Base-by-base conservation (phyloP, 1,284 basidiomycete genomes). In the Ganoderma boninense region DNA sequence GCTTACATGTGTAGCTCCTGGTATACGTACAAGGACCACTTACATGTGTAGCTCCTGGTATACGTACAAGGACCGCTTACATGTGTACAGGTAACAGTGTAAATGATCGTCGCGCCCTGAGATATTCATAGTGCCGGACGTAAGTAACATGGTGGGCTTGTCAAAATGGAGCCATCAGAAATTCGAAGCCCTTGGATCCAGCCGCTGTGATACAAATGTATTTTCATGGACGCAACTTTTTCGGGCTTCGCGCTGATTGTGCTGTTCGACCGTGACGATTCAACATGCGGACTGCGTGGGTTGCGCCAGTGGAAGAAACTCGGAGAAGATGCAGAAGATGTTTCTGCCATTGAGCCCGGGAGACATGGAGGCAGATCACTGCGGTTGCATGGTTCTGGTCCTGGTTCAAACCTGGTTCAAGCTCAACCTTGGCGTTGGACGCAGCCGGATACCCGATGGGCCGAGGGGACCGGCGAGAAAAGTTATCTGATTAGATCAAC, bases 401-500 rank as follows among this genome's bases (percentile, higher is more conserved):
- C n/a, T n/a, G n/a, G n/a, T n/a, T n/a, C n/a, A n/a, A n/a, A n/a
- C n/a, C 29, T 32, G 29, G 29, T 32, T 32, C 29, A 32, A n/a
- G n/a, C n/a, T n/a, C n/a, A n/a, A n/a, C n/a, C n/a, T n/a, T n/a
- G n/a, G 59, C 20, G 23, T 23, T n/a, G 23, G 42, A 38, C 32
- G 57, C 32, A 57, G 32, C 57, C 57, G 32, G 35, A 40, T 60
- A 16, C 16, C 20, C 35, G 64, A 67, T 67, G 29, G 29, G 29
- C 29, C 29, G 29, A 32, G 29, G 29, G 29, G 29, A 32, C 29
- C 29, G 29, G 29, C 29, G 29, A 32, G 29, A 20, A 38, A 23
- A 29, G 23, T 56, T 67, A 74, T 72, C 73, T 64, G 73, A 74
- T 74, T 66, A 74, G 73, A 74, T 74, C 29, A 62, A 35, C 44